Evolutionary conservation across 2,329 filamentous ascomycete genomes (phyloP).

Genomic region (Sporothrix inflata): DNA sequence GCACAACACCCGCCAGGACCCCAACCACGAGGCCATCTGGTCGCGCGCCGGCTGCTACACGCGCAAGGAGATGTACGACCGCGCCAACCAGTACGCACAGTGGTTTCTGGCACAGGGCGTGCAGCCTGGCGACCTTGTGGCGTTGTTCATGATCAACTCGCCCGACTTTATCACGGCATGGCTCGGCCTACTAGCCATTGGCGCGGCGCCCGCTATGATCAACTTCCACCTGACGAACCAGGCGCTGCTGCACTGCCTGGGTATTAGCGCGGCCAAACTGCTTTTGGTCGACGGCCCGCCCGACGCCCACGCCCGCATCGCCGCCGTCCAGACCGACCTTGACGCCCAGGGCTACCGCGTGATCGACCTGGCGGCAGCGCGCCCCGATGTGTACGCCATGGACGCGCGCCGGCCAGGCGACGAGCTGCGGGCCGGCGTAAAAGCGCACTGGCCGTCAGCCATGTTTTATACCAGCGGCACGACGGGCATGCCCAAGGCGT

Average conservation of each 20-base stretch:
- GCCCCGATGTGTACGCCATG: conserved; percentile 45
- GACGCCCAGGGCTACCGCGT: conserved; percentile 56
- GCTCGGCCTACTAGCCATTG: conserved; percentile 67
- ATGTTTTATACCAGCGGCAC: conserved; percentile 78
- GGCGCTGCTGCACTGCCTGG: conserved; percentile 67
- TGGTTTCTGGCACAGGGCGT: conserved; percentile 65
- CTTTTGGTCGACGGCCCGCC: conserved; percentile 62
- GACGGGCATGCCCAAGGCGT: conserved; percentile 75
- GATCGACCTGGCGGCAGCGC: conserved; percentile 53
- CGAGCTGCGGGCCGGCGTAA: conserved; percentile 56
- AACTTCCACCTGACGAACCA: conserved; percentile 70
- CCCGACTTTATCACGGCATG: conserved; percentile 69
- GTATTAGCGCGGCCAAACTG: conserved; percentile 58
- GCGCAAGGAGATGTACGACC: conserved; percentile 58
- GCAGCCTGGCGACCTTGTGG: conserved; percentile 62
- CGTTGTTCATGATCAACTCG: conserved; percentile 68
- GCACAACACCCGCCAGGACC: conserved; percentile 54
- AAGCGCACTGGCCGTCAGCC: conserved; percentile 58
- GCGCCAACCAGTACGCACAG: conserved; percentile 62
- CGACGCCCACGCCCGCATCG: conserved; percentile 59
- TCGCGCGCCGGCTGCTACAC: conserved; percentile 64
- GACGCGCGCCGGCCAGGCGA: conserved; percentile 52
- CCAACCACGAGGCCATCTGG: conserved; percentile 66
- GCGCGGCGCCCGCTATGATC: conserved; percentile 70
- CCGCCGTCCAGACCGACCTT: conserved; percentile 59